Evolutionary conservation across 805 yeast species (phyloP), one percentile per base, ranked within the genome.

Genomic region (Dipodascopsis uninucleata): DNA sequence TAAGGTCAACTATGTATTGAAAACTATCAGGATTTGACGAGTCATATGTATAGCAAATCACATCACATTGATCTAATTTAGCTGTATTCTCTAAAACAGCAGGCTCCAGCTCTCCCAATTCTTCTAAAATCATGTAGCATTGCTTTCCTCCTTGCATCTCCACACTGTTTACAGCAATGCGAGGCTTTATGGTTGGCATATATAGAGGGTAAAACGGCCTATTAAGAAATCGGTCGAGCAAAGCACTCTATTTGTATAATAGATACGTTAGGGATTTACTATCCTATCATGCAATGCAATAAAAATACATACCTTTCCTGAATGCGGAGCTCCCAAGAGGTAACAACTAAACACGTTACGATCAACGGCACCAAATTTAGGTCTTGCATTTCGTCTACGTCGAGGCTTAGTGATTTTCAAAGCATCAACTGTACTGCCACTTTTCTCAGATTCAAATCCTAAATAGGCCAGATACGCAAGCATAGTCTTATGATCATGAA

Each of bases 21-120:
- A 93, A 93, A 33, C 95, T 85, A 43, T 90, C 95, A 0, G 99
- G 97, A 60, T 93, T 97, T 0, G 96, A 82, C 0, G 97, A 87
- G 61, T 93, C 99, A 64, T 93, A 93, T 0, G 88, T 75, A 59
- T 85, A 74, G 63, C 97, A 93, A 1, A 93, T 61, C 2, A 88
- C 95, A 62, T 93, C 99, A 65, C 97, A 93, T 40, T 82, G 83
- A 43, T 83, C 85, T 7, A 90, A 63, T 40, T 87, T 73, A 12
- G 68, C 61, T 28, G 72, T 73, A 60, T 89, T 86, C 38, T 79
- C 90, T 20, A 90, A 62, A 3, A 88, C 78, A 0, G 93, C 94
- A 0, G 85, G 79, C 60, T 86, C 96, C 24, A 84, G 68, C 52
- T 85, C 95, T 0, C 96, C 96, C 31, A 88, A 68, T 58, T 93